Evolutionary conservation across 495 filamentous ascomycete species (phyloP), one percentile per base, ranked within the genome.

Genomic region (Talaromyces wortmannii): DNA sequence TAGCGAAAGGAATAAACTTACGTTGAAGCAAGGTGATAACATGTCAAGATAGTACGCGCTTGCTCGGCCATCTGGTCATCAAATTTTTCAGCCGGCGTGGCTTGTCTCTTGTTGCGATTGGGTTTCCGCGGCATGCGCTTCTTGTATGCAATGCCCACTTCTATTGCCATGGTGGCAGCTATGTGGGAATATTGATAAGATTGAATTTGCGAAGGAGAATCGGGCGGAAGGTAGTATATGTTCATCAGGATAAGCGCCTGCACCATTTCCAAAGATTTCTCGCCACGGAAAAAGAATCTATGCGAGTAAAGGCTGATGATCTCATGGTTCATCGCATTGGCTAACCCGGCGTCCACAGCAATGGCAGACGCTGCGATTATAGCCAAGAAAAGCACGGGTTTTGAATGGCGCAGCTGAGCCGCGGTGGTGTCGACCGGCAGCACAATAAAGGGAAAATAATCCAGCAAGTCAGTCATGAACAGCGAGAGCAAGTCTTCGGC

Each of bases 171-270:
- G 4, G 73, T 76, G 16, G 72, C 71, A 11, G 78, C 78, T 56
- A 82, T 78, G 45, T 80, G 77, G 4, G 77, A 74, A 53, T 79
- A 80, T 60, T 82, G 73, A 59, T 80, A 81, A 52, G 75, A 72
- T 51, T 81, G 78, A 56, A 80, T 56, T 53, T 75, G 74, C 48
- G 71, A 61, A 31, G 70, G 74, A 43, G 69, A 72, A 1, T 67
- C 67, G 5, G 78, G 74, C 11, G 79, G 78, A 55, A 72, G 71
- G 56, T 79, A 81, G 59, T 74, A 80, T 31, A 79, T 58, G 36
- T 68, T 71, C 62, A 74, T 77, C 31, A 81, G 51, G 30, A 78
- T 57, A 50, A 80, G 54, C 0, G 78, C 70, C 52, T 82, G 78
- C 13, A 81, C 72, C 40, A 82, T 56, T 55, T 80, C 78, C 43